phyloP scores from a whole-genome alignment of 1,284 basidiomycete genomes.

The Apiotrichum laibachii region DNA sequence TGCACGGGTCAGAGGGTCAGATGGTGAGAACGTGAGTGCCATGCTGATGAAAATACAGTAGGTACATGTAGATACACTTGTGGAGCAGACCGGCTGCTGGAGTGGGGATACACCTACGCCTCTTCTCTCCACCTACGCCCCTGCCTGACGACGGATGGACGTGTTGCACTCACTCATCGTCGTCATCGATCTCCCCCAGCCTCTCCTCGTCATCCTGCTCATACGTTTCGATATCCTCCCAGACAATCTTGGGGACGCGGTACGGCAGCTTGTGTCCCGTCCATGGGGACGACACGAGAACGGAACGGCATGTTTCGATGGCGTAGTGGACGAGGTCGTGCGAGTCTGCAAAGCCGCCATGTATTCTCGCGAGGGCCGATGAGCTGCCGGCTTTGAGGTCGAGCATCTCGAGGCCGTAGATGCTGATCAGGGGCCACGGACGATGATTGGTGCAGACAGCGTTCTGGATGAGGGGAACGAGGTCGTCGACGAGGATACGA shows the following conservation, averaged over 20 bases:
- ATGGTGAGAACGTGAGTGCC: no score
- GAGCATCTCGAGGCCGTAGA: slow-evolving; percentile 2
- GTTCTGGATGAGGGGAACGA: not conserved
- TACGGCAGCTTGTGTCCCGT: not conserved
- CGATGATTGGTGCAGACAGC: slow-evolving; percentile 1
- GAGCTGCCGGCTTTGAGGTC: not conserved
- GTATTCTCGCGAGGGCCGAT: not conserved
- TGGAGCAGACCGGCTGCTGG: no score
- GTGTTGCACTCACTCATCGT: not conserved
- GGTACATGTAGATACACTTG: no score
- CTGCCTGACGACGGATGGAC: not conserved
- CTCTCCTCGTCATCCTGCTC: not conserved
- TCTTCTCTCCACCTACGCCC: no score
- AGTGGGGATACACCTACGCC: not conserved
- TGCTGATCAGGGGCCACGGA: not conserved
- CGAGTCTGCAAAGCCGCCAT: not conserved
- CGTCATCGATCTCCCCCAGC: not conserved
- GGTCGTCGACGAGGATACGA: slow-evolving; percentile 1
- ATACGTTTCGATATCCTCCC: slow-evolving; percentile 3
- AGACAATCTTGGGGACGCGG: not conserved
- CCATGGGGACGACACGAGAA: not conserved
- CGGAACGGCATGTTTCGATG: not conserved
- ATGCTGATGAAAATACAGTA: no score
- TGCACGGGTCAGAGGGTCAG: no score
- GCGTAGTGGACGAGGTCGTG: not conserved